A percentile compares a stretch with the other conserved stretches of the same genome.
Evolutionary conservation across 2,329 filamentous ascomycete genomes (phyloP).

Genomic region (Colletotrichum noveboracense): DNA sequence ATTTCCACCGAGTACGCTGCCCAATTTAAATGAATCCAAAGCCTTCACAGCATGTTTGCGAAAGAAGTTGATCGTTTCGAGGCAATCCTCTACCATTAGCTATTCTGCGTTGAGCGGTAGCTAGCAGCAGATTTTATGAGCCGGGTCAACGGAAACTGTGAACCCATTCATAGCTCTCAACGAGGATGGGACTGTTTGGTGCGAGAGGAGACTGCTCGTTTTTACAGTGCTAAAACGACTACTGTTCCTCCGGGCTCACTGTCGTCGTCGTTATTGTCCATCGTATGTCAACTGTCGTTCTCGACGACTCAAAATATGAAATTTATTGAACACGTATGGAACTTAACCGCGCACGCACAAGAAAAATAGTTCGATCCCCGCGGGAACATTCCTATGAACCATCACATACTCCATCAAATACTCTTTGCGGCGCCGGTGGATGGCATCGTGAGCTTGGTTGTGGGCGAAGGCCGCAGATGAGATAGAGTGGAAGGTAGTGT

Average conservation of each 20-base stretch:
- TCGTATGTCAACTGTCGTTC: not conserved
- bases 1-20: fast-evolving
- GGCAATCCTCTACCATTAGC: fast-evolving
- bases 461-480: fast-evolving
- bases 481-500: too few relatives aligned
- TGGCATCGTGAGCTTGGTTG: not conserved
- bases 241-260: not conserved
- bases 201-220: fast-evolving
- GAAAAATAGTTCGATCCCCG: fast-evolving
- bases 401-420: not conserved
- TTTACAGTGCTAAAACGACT: not conserved
- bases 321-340: too few relatives aligned
- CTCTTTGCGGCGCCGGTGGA: not conserved
- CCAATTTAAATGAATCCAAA: fast-evolving
- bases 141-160: not conserved
- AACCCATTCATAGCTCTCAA: not conserved
- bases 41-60: not conserved
- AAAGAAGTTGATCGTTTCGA: not conserved
- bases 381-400: not conserved
- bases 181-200: not conserved
- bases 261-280: not conserved
- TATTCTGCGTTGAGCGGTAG: not conserved
- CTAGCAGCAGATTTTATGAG: not conserved
- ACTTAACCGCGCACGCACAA: fast-evolving
- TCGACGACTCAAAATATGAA: not conserved